Evolutionary conservation across 306 rosid species (phyloP).

Genomic region (Macrotyloma uniflorum): DNA sequence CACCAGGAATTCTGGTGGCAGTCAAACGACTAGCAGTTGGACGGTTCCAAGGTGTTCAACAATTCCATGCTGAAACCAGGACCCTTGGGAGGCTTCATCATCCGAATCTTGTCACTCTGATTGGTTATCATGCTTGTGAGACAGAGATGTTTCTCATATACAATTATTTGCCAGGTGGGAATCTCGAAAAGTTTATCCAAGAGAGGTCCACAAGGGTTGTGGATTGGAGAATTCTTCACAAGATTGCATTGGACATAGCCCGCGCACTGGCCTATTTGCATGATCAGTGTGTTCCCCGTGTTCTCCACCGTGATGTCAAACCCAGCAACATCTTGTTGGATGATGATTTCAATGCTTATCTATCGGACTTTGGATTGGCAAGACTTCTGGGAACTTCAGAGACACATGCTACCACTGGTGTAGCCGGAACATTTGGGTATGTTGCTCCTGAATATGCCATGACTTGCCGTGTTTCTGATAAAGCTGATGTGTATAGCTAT

Average conservation of each 20-base stretch:
- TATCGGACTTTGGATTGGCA: conserved; percentile 95
- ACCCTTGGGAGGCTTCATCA: conserved; percentile 94
- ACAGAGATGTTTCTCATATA: conserved; percentile 89
- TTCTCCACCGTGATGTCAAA: conserved; percentile 92
- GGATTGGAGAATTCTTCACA: conserved; percentile 92
- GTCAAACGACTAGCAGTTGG: conserved; percentile 91
- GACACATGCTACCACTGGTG: conserved; percentile 97
- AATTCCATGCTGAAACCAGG: conserved; percentile 84
- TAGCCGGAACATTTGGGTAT: conserved; percentile 95
- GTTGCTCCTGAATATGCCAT: conserved; percentile 97
- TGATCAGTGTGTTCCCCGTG: conserved; percentile 91
- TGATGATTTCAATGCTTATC: conserved; percentile 80
- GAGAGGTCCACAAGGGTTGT: conserved; percentile 88
- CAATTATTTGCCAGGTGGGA: conserved; percentile 88
- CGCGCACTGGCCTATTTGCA: conserved; percentile 91
- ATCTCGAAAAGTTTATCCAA: conserved; percentile 85
- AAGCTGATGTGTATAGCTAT: conserved; percentile 94
- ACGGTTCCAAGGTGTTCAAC: conserved; percentile 88
- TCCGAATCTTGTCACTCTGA: conserved; percentile 79
- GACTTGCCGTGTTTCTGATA: conserved; percentile 97
- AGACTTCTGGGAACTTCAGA: conserved; percentile 93
- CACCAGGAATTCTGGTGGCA: conserved; percentile 69
- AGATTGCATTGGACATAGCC: conserved; percentile 90
- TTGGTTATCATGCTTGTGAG: conserved; percentile 94
- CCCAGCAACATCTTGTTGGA: conserved; percentile 94